Base-by-base conservation (phyloP, 495 filamentous ascomycete genomes). In the Lasiosphaeria miniovina region DNA sequence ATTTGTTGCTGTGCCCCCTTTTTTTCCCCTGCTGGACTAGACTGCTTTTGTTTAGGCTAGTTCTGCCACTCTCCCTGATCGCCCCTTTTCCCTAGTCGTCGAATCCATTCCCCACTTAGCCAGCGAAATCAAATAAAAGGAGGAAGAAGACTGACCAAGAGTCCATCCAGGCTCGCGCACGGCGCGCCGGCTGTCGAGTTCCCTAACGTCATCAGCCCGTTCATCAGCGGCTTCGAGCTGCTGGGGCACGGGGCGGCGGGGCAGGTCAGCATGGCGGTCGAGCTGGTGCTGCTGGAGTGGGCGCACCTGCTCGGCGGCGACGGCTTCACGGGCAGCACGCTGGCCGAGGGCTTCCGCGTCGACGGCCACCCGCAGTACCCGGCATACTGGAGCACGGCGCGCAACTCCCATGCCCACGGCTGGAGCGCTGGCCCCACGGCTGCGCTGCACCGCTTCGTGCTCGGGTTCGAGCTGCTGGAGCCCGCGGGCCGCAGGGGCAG, bases 371-470 rank as follows among this genome's bases (percentile, higher is more conserved):
- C 84, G 35, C 80, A 83, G 43, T 87, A 88, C 65, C 78, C 82
- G 4, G 78, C 82, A 0, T 86, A 86, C 66, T 68, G 60, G 41
- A 78, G 78, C 56, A 73, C 78, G 36, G 71, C 82, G 6, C 72
- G 82, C 6, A 77, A 82, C 32, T 78, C 72, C 12, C 84, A 87
- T 58, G 79, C 85, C 0, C 86, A 87, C 62, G 85, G 84, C 0
- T 88, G 84, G 85, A 74, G 80, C 0, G 74, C 80, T 4, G 82
- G 84, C 9, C 85, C 85, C 4, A 87, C 84, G 7, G 77, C 75
- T 8, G 76, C 78, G 9, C 68, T 88, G 36, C 81, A 74, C 3
- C 71, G 78, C 4, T 4, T 8, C 1, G 71, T 86, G 8, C 71
- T 84, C 7, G 86, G 85, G 5, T 75, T 88, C 36, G 69, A 76